phyloP scores from a whole-genome alignment of 2,329 filamentous ascomycete genomes.

The Fusarium sp. region DNA sequence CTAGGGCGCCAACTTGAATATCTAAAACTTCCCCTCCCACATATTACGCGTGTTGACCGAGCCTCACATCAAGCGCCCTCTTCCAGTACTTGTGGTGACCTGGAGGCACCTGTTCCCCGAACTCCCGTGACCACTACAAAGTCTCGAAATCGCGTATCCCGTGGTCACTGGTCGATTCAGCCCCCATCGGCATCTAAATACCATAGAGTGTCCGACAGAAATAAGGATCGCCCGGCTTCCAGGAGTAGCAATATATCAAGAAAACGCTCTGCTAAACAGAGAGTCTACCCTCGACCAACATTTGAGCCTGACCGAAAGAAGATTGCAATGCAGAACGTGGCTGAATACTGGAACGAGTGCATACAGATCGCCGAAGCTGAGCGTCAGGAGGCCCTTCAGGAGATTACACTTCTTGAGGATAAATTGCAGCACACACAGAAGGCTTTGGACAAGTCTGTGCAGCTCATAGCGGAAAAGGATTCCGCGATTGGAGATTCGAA shows the following conservation, averaged over 20 bases:
- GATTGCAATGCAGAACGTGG: constrained; percentile 47
- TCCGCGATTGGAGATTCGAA: constrained; percentile 40
- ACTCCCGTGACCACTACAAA: constrained; percentile 26
- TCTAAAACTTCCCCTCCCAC: constrained; percentile 22
- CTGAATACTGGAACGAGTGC: constrained; percentile 50
- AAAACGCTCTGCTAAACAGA: constrained; percentile 40
- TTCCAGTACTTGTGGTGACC: constrained; percentile 46
- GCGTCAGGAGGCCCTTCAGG: constrained; percentile 35
- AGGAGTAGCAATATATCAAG: constrained; percentile 49
- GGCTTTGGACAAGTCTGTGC: constrained; percentile 30
- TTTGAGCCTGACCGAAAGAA: constrained; percentile 42
- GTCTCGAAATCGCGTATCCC: background rate
- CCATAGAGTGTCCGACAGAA: background rate
- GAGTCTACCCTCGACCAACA: constrained; percentile 1
- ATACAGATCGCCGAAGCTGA: constrained; percentile 47
- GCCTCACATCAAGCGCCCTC: constrained; percentile 20
- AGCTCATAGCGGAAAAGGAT: constrained; percentile 36
- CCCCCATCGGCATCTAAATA: background rate
- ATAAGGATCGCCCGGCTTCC: constrained; percentile 41
- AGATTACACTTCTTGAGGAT: constrained; percentile 44
- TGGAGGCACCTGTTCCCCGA: constrained; percentile 44
- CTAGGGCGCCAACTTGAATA: constrained; percentile 1
- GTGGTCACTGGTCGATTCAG: constrained; percentile 6
- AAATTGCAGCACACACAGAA: constrained; percentile 33
- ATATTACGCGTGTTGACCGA: background rate